Evolutionary conservation across 2,329 filamentous ascomycete species (phyloP), one percentile per base, ranked within the genome.

Genomic region (Lecanicillium sp.): DNA sequence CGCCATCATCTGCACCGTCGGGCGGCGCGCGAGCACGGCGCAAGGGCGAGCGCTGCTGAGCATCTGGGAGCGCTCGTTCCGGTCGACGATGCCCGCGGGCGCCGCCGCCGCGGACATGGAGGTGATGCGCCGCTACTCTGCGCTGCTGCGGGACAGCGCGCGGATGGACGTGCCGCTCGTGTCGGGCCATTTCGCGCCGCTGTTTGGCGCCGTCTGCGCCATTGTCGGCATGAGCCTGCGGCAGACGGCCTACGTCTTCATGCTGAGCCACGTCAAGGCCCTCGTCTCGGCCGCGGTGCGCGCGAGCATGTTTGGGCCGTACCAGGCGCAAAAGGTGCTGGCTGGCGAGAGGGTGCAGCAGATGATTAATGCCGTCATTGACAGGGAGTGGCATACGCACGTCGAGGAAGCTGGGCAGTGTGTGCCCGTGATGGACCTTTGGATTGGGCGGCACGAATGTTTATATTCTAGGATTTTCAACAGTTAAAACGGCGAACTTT

Each of bases 381-480:
- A 71, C 36, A 61, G 73, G 41, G 79, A 81, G 50, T 81, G 75
- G 75, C 49, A 67, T 12, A 75, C 67, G 41, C 57, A 51, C 2
- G 65, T 81, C 0, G 79, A 84, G 41, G 73, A 81, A 45, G 84
- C 85, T 4, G 84, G 81, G 5, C 84, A 90, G 65, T 79, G 68
- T 40, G 79, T 87, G 45, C 86, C 86, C 1, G 73, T 80, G 2
- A 79, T 90, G 74, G 86, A 92, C 64, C 57, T 92, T 22, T 92
- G 86, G 85, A 71, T 88, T 53, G 86, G 86, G 4, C 72, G 86
- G 54, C 86, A 92, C 58, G 86, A 92, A 68, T 66, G 87, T 55
- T 58, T 92, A 46, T 92, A 92, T 59, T 89, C 84, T 42, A 77
- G 86, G 50, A 90, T 92, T 39, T 92, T 92, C 55, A 92, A 92